A percentile compares a stretch with the other conserved stretches of the same genome.
phyloP scores from a whole-genome alignment of 176 grass and related monocot species.

The Leersia perrieri region DNA sequence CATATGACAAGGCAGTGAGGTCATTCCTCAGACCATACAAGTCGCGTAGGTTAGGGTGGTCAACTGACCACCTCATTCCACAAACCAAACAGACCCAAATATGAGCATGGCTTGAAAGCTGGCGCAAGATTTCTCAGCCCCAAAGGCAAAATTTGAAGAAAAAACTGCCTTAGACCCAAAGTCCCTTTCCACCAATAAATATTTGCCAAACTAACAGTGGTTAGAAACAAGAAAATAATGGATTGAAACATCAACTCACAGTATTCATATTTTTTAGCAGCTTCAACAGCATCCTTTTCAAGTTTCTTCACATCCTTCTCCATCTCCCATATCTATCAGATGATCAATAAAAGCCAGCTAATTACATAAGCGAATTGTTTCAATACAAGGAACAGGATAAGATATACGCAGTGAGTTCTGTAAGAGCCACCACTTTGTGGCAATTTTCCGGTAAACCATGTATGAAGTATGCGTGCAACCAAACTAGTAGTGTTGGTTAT shows the following conservation, averaged over 20 bases:
- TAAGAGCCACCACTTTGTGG: conserved; percentile 2
- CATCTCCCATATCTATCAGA: conserved; percentile 81
- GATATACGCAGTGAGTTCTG: conserved; percentile 14
- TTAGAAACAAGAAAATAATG: conserved; percentile 7
- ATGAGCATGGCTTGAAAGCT: background rate
- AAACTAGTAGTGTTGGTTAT: background rate
- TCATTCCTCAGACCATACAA: no score
- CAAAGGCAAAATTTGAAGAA: background rate
- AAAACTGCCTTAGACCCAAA: background rate
- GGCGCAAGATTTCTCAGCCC: background rate
- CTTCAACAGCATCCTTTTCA: conserved; percentile 61
- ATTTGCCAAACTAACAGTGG: background rate
- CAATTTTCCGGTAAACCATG: background rate
- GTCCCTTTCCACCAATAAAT: background rate
- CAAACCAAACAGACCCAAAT: background rate
- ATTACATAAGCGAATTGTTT: background rate
- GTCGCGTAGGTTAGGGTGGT: no score
- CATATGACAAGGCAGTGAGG: no score
- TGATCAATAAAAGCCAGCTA: background rate
- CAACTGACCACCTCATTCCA: background rate
- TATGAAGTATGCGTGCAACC: background rate
- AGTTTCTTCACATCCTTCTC: conserved; percentile 69
- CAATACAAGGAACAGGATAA: conserved; percentile 4
- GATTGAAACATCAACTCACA: conserved; percentile 44
- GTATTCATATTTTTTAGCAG: conserved; percentile 58